Conservation (phyloP, 768 basidiomycete species). For the Mycena rebaudengoi region DNA sequence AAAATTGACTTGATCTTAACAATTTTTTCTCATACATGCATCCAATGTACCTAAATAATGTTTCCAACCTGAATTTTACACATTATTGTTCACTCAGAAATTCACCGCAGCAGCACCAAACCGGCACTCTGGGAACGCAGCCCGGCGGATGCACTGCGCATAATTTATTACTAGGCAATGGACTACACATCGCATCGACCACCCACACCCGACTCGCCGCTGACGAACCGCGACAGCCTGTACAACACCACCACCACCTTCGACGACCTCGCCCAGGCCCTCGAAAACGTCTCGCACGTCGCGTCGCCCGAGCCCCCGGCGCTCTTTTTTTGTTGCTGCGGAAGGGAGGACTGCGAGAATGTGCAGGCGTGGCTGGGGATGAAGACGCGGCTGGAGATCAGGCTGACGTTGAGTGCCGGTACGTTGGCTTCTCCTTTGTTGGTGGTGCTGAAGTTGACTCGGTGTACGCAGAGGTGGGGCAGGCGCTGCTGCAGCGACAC, state of each 20-base stretch:
- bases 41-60: too few relatives aligned
- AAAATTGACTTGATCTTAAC: too few relatives aligned
- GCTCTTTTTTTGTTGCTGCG: slow-evolving; percentile 70
- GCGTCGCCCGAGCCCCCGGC: slow-evolving; percentile 75
- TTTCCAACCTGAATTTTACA: too few relatives aligned
- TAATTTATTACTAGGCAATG: slow-evolving; percentile 6
- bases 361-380: slow-evolving; percentile 67
- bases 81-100: too few relatives aligned
- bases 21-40: too few relatives aligned
- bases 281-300: slow-evolving; percentile 75
- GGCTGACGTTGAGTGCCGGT: slow-evolving; percentile 90
- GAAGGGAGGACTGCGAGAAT: slow-evolving; percentile 70
- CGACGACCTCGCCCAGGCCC: slow-evolving; percentile 80
- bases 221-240: slow-evolving; percentile 52
- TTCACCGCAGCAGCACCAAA: neutral
- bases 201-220: slow-evolving; percentile 58
- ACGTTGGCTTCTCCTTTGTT: slow-evolving; percentile 13
- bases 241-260: slow-evolving; percentile 68
- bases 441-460: slow-evolving; percentile 4
- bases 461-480: too few relatives aligned
- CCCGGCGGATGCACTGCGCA: too few relatives aligned
- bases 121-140: neutral
- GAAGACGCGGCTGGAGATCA: slow-evolving; percentile 77
- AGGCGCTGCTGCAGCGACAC: slow-evolving; percentile 85
- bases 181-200: slow-evolving; percentile 37